phyloP scores from a whole-genome alignment of 106 monocot species.

The Alisma plantagoaquatica region DNA sequence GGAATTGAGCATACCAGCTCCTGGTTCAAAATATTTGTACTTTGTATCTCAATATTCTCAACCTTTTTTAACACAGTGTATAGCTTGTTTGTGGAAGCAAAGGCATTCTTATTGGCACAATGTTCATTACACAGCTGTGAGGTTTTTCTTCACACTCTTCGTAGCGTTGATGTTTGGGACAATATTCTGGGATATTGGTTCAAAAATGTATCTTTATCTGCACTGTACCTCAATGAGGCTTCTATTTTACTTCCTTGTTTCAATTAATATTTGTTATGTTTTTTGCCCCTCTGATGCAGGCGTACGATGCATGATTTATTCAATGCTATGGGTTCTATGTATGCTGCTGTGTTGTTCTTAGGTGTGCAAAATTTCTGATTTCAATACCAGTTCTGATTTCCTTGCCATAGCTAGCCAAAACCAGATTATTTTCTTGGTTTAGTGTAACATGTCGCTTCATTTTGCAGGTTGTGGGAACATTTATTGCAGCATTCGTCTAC shows the following conservation, averaged over 20 bases:
- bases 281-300: conserved; percentile 18
- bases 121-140: conserved; percentile 48
- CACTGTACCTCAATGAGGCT: background rate
- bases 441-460: too few relatives aligned
- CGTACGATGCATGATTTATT: conserved; percentile 30
- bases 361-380: conserved; percentile 80
- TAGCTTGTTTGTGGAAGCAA: conserved; percentile 74
- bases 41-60: conserved; percentile 53
- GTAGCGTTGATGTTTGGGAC: conserved; percentile 61
- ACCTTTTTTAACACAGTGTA: conserved; percentile 40
- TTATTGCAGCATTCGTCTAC: too few relatives aligned
- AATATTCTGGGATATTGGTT: conserved; percentile 54
- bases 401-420: too few relatives aligned
- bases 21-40: conserved; percentile 42
- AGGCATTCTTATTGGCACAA: conserved; percentile 71
- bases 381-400: too few relatives aligned
- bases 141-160: conserved; percentile 55
- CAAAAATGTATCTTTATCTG: conserved; percentile 31
- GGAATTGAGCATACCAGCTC: conserved; percentile 44
- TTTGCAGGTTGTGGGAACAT: too few relatives aligned
- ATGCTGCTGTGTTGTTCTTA: conserved; percentile 60
- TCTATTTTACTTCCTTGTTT: background rate
- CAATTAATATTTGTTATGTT: background rate
- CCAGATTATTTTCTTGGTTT: too few relatives aligned
- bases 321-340: conserved; percentile 69